phyloP scores from a whole-genome alignment of 164 flowering plant species.

The Dillenia suffruticosa region DNA sequence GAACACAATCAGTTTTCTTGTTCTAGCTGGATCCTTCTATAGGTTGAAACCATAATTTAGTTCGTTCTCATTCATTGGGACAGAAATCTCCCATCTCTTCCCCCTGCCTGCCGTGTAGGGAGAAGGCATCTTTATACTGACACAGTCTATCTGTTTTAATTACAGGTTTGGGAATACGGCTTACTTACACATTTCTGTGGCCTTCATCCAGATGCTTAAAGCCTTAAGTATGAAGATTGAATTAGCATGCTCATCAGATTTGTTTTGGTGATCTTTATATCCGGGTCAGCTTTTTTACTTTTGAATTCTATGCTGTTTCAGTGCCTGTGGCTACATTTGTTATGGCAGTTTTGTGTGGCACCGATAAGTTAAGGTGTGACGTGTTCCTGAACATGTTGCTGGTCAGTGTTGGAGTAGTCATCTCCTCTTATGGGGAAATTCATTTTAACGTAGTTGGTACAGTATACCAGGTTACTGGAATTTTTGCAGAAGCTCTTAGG shows the following conservation, averaged over 20 bases:
- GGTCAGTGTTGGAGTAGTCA: constrained; percentile 94
- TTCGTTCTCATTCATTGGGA: too few species aligned
- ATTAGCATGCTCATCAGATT: constrained; percentile 1
- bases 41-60: too few species aligned
- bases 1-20: too few species aligned
- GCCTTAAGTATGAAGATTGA: constrained; percentile 73
- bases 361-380: constrained; percentile 89
- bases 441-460: constrained; percentile 96
- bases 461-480: constrained; percentile 93
- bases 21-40: too few species aligned
- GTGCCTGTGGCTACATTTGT: constrained; percentile 99
- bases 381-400: constrained; percentile 93
- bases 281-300: neutral
- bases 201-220: constrained; percentile 99
- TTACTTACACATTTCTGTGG: constrained; percentile 96
- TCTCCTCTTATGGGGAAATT: constrained; percentile 98
- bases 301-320: constrained; percentile 26
- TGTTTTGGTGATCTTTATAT: neutral
- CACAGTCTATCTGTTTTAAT: neutral
- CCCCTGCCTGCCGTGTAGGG: too few species aligned
- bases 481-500: constrained; percentile 98
- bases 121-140: too few species aligned
- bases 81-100: too few species aligned
- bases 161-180: constrained; percentile 99
- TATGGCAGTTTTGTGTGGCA: constrained; percentile 96